A percentile compares a stretch with the other conserved stretches of the same genome.
phyloP scores from a whole-genome alignment of 805 yeast genomes.

The Isabelozyma gotoi region DNA sequence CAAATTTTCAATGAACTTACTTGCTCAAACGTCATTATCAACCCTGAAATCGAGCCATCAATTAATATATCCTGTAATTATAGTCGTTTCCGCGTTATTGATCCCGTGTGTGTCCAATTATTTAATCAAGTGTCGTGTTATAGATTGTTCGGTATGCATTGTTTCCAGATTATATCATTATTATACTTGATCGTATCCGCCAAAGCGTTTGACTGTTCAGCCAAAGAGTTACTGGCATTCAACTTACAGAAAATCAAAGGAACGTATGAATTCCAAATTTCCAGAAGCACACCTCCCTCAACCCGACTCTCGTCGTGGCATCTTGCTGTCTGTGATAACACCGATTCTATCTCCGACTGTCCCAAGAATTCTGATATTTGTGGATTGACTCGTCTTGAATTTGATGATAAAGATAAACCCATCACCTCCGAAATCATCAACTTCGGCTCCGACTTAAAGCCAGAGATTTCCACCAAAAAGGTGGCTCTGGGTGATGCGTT shows the following conservation, averaged over 20 bases:
- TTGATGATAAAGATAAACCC: slow-evolving; percentile 43
- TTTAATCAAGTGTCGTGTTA: not conserved
- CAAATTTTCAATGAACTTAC: not conserved
- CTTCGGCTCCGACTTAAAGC: slow-evolving; percentile 43
- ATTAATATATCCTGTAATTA: not conserved
- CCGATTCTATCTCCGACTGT: slow-evolving; percentile 48
- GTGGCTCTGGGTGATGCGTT: slow-evolving; percentile 5
- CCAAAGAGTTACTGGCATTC: slow-evolving; percentile 33
- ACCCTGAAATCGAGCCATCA: not conserved
- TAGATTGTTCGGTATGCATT: no score
- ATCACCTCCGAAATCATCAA: slow-evolving; percentile 63
- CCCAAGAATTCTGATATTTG: slow-evolving; percentile 75
- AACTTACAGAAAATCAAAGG: slow-evolving; percentile 52
- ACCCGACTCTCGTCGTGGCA: slow-evolving; percentile 62
- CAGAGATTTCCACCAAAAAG: slow-evolving; percentile 18
- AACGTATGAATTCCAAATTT: slow-evolving; percentile 37
- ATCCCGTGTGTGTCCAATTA: not conserved
- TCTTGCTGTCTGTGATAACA: slow-evolving; percentile 63
- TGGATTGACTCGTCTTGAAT: slow-evolving; percentile 58
- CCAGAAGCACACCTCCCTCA: slow-evolving; percentile 78
- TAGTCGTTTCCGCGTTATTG: not conserved
- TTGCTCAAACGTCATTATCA: no score
- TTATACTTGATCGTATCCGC: slow-evolving; percentile 3
- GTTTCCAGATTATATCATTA: not conserved
- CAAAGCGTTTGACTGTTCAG: slow-evolving; percentile 33